Evolutionary conservation across 306 rosid genomes (phyloP).

Genomic region (Rosa persica): DNA sequence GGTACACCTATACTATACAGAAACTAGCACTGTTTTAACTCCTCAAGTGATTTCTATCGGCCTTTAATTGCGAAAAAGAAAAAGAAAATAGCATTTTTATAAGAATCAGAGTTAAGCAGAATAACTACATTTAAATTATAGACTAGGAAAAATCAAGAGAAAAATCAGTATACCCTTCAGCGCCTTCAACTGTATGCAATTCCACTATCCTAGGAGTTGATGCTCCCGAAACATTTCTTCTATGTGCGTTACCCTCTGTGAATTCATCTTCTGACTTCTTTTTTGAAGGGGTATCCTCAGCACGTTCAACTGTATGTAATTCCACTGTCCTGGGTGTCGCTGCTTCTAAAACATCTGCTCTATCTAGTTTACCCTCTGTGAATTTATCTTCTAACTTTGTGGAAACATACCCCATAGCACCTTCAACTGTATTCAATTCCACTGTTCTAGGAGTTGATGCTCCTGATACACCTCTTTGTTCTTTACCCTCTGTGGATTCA

Average conservation of each 20-base stretch:
- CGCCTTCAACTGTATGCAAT: slow-evolving; percentile 32
- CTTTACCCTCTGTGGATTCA: slow-evolving; percentile 5
- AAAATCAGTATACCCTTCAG: slow-evolving; percentile 39
- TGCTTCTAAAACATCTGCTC: slow-evolving; percentile 27
- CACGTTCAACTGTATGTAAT: slow-evolving; percentile 29
- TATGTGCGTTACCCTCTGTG: slow-evolving; percentile 9
- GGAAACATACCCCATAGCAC: slow-evolving; percentile 37
- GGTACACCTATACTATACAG: neutral
- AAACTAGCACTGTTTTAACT: neutral
- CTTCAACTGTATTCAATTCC: slow-evolving; percentile 38
- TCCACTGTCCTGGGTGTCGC: slow-evolving; percentile 19
- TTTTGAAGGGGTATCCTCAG: slow-evolving; percentile 20
- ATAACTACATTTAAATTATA: neutral
- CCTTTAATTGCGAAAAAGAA: neutral
- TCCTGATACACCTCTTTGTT: slow-evolving; percentile 26
- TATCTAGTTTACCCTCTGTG: slow-evolving; percentile 14
- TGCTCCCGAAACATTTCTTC: slow-evolving; percentile 22
- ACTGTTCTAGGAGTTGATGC: slow-evolving; percentile 11
- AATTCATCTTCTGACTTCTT: slow-evolving; percentile 33
- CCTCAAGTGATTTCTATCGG: neutral
- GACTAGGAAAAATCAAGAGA: slow-evolving; percentile 12
- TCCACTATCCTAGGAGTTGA: slow-evolving; percentile 20
- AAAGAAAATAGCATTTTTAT: neutral
- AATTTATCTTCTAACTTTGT: slow-evolving; percentile 32
- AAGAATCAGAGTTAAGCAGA: neutral